phyloP scores from a whole-genome alignment of 1,284 basidiomycete genomes.

The Phellopilus nigrolimitatus region DNA sequence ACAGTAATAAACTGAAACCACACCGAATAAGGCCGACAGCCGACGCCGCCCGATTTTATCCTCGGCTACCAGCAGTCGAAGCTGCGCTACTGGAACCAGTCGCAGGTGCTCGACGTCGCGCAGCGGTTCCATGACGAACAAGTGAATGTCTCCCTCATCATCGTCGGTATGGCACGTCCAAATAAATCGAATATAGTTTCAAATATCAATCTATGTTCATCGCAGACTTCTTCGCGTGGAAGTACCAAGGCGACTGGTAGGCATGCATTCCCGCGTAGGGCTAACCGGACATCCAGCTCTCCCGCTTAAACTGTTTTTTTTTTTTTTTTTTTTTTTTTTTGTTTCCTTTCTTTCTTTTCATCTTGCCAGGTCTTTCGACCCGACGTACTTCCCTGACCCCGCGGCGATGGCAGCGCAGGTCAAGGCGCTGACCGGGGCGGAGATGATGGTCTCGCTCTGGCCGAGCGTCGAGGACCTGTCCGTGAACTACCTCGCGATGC shows the following conservation, averaged over 20 bases:
- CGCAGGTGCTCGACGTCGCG: slow-evolving; percentile 35
- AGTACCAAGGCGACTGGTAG: slow-evolving; percentile 39
- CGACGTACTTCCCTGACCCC: slow-evolving; percentile 36
- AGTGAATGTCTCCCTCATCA: slow-evolving; percentile 37
- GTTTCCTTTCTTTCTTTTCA: background rate
- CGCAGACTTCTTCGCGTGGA: slow-evolving; percentile 39
- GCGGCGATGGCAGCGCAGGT: slow-evolving; percentile 35
- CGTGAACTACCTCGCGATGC: slow-evolving; percentile 33
- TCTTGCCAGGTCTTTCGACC: slow-evolving; percentile 33
- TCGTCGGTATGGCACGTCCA: slow-evolving; percentile 30
- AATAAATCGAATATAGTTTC: background rate
- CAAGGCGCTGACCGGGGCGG: slow-evolving; percentile 38
- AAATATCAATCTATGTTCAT: background rate
- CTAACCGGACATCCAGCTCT: background rate
- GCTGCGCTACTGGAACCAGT: slow-evolving; percentile 38
- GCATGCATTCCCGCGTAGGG: background rate
- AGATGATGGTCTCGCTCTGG: slow-evolving; percentile 42
- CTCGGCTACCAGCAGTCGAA: slow-evolving; percentile 40
- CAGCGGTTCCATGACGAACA: slow-evolving; percentile 37
- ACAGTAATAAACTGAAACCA: no score
- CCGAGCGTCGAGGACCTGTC: slow-evolving; percentile 39
- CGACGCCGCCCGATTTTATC: slow-evolving; percentile 36
- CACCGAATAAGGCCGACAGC: slow-evolving; percentile 35
- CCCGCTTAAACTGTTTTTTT: background rate
- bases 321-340: background rate